A percentile compares a stretch with the other conserved stretches of the same genome.
Evolutionary conservation across 1,284 basidiomycete species (phyloP).

Genomic region (Moniliophthora roreri): DNA sequence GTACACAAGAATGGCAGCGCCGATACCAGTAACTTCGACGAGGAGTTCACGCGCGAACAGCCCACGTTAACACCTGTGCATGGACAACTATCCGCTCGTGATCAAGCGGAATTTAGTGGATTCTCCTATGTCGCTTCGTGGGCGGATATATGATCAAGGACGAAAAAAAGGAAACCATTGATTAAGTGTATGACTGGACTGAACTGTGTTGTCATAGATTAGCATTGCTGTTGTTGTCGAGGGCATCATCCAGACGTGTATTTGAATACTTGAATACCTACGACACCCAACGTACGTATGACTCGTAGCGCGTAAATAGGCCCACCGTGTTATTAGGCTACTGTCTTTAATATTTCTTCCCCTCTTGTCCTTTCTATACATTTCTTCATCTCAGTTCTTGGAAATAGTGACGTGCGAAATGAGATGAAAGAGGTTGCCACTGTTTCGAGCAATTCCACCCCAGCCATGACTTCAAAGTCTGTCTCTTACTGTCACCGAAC

Average conservation of each 20-base stretch:
- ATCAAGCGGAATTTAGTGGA: conserved; percentile 94
- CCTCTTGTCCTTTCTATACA: background rate
- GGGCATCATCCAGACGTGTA: conserved; percentile 40
- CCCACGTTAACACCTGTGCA: conserved; percentile 98
- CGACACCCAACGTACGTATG: conserved; percentile 28
- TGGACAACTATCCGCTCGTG: conserved; percentile 87
- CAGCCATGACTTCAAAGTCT: no score
- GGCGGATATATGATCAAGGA: conserved; percentile 57
- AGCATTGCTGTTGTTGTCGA: conserved; percentile 33
- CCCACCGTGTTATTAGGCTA: conserved; percentile 19
- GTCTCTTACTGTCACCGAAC: conserved; percentile 8
- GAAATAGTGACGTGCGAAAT: no score
- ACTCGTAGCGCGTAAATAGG: conserved; percentile 19
- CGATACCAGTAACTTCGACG: conserved; percentile 90
- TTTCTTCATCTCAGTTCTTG: no score
- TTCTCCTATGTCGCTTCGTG: conserved; percentile 87
- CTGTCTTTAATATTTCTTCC: conserved; percentile 6
- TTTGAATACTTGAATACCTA: conserved; percentile 56
- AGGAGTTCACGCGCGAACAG: conserved; percentile 96
- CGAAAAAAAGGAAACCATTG: conserved; percentile 1
- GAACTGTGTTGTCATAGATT: conserved; percentile 30
- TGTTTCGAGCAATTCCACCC: no score
- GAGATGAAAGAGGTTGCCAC: no score
- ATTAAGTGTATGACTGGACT: conserved; percentile 12
- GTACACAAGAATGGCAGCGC: conserved; percentile 63